Percentiles rank a stretch among this genome's conserved stretches.
These are phyloP conservation scores for Brassica napus DNA, from an alignment of 345 rosid genomes.

Conservation along the genomic window Da-Ae NC_063442.1:40544501-40545000, in stretches of 20 bases:
- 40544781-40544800: not conserved
- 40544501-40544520: too few species aligned
- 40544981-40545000: too few species aligned
- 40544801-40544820: not conserved
- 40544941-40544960: too few species aligned
- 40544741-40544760: not conserved
- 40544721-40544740: not conserved
- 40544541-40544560: not conserved
- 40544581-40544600: constrained; percentile 38
- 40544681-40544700: constrained; percentile 2
- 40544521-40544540: too few species aligned
- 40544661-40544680: constrained; percentile 1
- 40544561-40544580: constrained; percentile 30
- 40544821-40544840: not conserved
- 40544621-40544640: not conserved
- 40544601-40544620: constrained; percentile 19
- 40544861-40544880: too few species aligned
- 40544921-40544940: too few species aligned
- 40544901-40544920: too few species aligned
- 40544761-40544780: not conserved
- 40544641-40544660: not conserved
- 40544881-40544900: too few species aligned
- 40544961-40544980: too few species aligned
- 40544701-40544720: not conserved
- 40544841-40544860: not conserved